Percentiles rank a stretch among this genome's conserved stretches.
Conservation (phyloP, 208 protist species). For the Trypanosomatidae sp. region DNA sequence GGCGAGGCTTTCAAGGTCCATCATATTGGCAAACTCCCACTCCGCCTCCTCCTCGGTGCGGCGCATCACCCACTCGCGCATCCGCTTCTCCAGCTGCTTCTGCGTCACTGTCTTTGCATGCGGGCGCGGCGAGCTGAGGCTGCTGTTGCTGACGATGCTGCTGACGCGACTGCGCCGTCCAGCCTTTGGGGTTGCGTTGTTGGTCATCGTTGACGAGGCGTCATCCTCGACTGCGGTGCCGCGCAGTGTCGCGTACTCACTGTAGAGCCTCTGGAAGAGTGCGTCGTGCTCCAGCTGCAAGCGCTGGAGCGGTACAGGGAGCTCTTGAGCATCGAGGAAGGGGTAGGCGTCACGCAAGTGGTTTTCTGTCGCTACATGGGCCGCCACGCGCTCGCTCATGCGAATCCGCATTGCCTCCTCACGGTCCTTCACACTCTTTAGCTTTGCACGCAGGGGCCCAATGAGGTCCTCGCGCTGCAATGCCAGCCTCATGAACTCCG, state of each 20-base stretch:
- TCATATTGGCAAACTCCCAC: slow-evolving; percentile 28
- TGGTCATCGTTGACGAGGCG: slow-evolving; percentile 1
- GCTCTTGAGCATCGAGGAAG: slow-evolving; percentile 32
- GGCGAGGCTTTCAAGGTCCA: slow-evolving; percentile 32
- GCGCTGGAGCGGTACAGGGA: slow-evolving; percentile 40
- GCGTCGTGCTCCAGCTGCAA: slow-evolving; percentile 38
- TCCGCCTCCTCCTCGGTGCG: slow-evolving; percentile 39
- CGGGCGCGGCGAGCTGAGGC: slow-evolving; percentile 10
- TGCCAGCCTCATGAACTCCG: slow-evolving; percentile 53
- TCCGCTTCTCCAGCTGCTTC: slow-evolving; percentile 46
- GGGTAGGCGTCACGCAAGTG: slow-evolving; percentile 30
- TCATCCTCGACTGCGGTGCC: slow-evolving; percentile 15
- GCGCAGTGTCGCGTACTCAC: slow-evolving; percentile 30
- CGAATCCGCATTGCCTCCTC: slow-evolving; percentile 52
- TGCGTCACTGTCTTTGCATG: slow-evolving; percentile 17
- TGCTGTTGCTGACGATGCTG: slow-evolving; percentile 10
- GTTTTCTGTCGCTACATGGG: slow-evolving; percentile 33
- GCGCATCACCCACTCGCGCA: slow-evolving; percentile 37
- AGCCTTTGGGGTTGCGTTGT: neutral
- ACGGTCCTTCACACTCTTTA: slow-evolving; percentile 38
- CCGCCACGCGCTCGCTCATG: slow-evolving; percentile 37
- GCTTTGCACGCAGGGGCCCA: slow-evolving; percentile 39
- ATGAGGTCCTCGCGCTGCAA: slow-evolving; percentile 57
- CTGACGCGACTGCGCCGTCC: slow-evolving; percentile 19
- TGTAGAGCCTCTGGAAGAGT: slow-evolving; percentile 29